phyloP scores from a whole-genome alignment of 129 eudicot species.

The Flaveria linearis region DNA sequence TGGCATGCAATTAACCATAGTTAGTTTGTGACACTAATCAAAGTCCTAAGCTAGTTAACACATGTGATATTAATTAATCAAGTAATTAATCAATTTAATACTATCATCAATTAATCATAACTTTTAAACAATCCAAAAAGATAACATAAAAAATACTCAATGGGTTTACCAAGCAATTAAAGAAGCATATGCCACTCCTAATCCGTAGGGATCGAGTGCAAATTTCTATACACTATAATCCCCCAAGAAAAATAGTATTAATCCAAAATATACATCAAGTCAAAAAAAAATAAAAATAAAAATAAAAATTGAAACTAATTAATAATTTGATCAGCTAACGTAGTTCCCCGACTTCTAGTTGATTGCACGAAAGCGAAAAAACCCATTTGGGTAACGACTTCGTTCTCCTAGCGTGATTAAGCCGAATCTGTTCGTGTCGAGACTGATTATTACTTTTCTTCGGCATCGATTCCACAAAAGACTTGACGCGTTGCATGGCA shows the following conservation, averaged over 20 bases:
- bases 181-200: constrained; percentile 59
- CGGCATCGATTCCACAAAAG: constrained; percentile 35
- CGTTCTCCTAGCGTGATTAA: constrained; percentile 50
- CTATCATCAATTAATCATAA: constrained; percentile 11
- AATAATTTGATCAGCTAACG: constrained; percentile 14
- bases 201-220: constrained; percentile 83
- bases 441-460: constrained; percentile 20
- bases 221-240: constrained; percentile 36
- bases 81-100: background rate
- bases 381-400: constrained; percentile 85
- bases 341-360: constrained; percentile 52
- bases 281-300: background rate
- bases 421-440: constrained; percentile 30
- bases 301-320: background rate
- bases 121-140: constrained; percentile 33
- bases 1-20: constrained; percentile 13
- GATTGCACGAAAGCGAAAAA: constrained; percentile 70
- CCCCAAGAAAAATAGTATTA: constrained; percentile 2
- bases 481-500: constrained; percentile 62
- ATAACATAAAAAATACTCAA: constrained; percentile 38
- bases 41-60: constrained; percentile 2
- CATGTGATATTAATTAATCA: constrained; percentile 10
- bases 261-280: background rate
- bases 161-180: constrained; percentile 34
- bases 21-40: constrained; percentile 23